Base-by-base conservation (phyloP, 768 basidiomycete genomes). In the Boletus pseudo-olivaceus region DNA sequence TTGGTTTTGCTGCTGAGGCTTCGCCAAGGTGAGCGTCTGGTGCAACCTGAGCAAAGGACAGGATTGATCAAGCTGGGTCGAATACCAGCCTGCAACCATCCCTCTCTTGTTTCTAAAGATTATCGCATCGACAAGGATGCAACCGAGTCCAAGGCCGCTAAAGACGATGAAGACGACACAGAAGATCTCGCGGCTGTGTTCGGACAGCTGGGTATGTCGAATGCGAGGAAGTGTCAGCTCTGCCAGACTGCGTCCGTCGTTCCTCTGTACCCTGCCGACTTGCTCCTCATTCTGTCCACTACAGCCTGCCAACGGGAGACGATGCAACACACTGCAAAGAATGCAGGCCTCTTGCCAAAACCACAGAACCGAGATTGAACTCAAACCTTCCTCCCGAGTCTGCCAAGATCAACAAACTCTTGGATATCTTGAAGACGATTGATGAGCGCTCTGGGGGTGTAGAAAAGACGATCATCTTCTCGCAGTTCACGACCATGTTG, bases 381-480 rank as follows among this genome's bases (percentile, higher is more conserved):
- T 56, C 62, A 0, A 41, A 51, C 14, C 77, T 85, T 15, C 85
- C 84, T 4, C 87, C 87, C 0, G 77, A 81, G 30, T 93, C 91
- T 7, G 85, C 95, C 19, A 99, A 99, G 72, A 90, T 93, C 49
- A 79, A 86, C 32, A 93, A 88, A 80, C 79, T 92, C 37, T 62
- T 97, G 45, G 78, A 87, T 62, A 70, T 98, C 10, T 73, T 99
- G 39, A 61, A 73, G 11, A 78, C 83, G 17, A 83, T 93, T 49
- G 80, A 85, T 15, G 72, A 77, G 45, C 76, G 82, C 48, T 77
- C 82, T 11, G 71, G 80, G 14, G 68, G 77, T 15, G 71, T 75
- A 56, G 93, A 97, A 67, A 99, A 98, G 79, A 96, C 94, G 0
- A 98, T 98, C 58, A 85, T 99, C 20, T 98, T 98, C 67, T 94